These are phyloP conservation scores for Nephelium lappaceum DNA, from an alignment of 345 rosid species.

Conservation along the genomic window DNA sequence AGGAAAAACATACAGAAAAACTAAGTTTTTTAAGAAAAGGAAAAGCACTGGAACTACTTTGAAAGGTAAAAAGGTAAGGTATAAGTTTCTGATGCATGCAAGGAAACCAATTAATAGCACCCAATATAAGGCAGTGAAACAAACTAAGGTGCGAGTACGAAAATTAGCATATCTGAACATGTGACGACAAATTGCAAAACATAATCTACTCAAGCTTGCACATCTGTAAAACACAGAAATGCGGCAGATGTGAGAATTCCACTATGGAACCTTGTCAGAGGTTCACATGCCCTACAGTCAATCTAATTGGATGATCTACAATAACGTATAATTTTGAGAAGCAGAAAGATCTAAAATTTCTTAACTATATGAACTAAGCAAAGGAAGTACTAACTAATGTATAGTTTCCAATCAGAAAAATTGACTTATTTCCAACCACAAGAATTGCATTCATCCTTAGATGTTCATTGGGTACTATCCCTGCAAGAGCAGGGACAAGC, in stretches of 20 bases:
- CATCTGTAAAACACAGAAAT: neutral
- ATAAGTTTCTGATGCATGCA: slow-evolving; percentile 7
- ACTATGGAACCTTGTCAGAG: neutral
- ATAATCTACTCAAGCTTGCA: neutral
- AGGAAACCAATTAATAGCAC: slow-evolving; percentile 2
- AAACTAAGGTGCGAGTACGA: neutral
- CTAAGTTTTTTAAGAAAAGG: neutral
- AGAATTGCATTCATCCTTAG: neutral
- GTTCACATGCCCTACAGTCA: neutral
- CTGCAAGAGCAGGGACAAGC: neutral
- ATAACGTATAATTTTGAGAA: neutral
- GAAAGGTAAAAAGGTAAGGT: neutral
- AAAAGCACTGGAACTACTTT: neutral
- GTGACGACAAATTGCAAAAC: neutral
- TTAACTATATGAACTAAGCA: neutral
- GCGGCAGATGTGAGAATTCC: neutral
- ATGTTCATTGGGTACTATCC: neutral
- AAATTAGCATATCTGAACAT: neutral
- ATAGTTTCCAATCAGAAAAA: neutral
- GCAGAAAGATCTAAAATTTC: neutral
- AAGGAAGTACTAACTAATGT: neutral
- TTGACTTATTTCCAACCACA: neutral
- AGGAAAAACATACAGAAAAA: neutral
- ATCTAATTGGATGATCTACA: neutral
- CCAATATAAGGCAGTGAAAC: neutral